Percentiles rank a stretch among this genome's conserved stretches.
phyloP scores from a whole-genome alignment of 805 yeast species.

The Sugiyamaella smithiae region DNA sequence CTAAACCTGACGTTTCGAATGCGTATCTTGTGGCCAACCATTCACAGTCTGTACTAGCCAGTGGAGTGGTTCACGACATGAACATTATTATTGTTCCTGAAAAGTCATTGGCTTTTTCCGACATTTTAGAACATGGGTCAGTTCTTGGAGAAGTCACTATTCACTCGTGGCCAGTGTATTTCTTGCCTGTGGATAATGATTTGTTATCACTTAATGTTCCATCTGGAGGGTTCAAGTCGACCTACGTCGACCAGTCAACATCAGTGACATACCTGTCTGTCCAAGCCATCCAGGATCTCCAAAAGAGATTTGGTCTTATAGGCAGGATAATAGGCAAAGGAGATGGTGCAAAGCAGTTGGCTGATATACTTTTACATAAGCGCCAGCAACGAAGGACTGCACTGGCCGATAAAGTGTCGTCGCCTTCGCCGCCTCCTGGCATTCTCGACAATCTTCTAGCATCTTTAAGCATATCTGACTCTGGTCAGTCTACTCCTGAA shows the following conservation, averaged over 20 bases:
- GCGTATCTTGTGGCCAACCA: constrained; percentile 22
- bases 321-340: constrained; percentile 64
- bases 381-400: constrained; percentile 34
- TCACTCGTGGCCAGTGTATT: constrained; percentile 43
- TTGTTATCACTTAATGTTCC: constrained; percentile 44
- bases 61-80: constrained; percentile 22
- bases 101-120: constrained; percentile 26
- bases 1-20: constrained; percentile 1
- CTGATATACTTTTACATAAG: constrained; percentile 37
- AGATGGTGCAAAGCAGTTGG: constrained; percentile 47
- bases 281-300: constrained; percentile 46
- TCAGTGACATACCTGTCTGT: constrained; percentile 49
- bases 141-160: constrained; percentile 42
- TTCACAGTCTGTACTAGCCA: constrained; percentile 12
- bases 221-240: constrained; percentile 39
- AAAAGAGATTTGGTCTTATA: constrained; percentile 41
- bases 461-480: neutral
- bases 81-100: constrained; percentile 29
- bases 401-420: constrained; percentile 17
- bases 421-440: neutral
- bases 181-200: constrained; percentile 41
- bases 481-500: neutral
- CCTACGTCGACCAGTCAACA: constrained; percentile 46
- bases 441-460: constrained; percentile 3
- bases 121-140: constrained; percentile 35